Percentiles rank a stretch among this genome's conserved stretches.
Evolutionary conservation across 495 filamentous ascomycete species (phyloP).

Genomic region (Penicillium lagena): DNA sequence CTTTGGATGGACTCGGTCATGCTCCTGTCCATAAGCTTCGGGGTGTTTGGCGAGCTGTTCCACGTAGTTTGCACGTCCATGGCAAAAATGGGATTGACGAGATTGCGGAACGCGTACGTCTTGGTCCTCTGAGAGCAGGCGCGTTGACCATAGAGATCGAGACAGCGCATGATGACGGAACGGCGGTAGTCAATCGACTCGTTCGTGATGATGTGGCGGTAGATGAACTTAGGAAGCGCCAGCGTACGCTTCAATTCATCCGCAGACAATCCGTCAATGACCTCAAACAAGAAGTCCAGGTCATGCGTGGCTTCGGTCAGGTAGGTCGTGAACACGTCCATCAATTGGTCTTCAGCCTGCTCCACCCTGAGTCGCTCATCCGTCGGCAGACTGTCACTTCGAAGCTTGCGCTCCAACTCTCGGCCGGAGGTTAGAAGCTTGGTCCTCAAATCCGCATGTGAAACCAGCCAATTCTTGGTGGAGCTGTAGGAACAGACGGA

Average conservation of each 20-base stretch:
- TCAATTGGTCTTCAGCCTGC: constrained; percentile 82
- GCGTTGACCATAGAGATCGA: constrained; percentile 79
- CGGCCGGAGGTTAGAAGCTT: constrained; percentile 64
- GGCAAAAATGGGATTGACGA: constrained; percentile 94
- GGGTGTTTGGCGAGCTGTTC: constrained; percentile 49
- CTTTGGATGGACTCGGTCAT: constrained; percentile 88
- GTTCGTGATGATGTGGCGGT: constrained; percentile 72
- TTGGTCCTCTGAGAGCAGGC: constrained; percentile 79
- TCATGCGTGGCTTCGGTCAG: constrained; percentile 69
- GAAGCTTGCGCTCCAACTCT: constrained; percentile 65
- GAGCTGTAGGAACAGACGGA: constrained; percentile 52
- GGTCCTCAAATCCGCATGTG: constrained; percentile 64
- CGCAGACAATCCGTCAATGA: constrained; percentile 77
- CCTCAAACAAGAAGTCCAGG: constrained; percentile 78
- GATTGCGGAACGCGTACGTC: constrained; percentile 82
- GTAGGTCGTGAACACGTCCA: constrained; percentile 77
- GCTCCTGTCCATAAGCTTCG: constrained; percentile 76
- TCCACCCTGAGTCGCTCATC: constrained; percentile 77
- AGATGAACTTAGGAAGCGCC: constrained; percentile 74
- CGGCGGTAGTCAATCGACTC: constrained; percentile 87
- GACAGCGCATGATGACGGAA: constrained; percentile 72
- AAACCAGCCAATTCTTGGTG: constrained; percentile 67
- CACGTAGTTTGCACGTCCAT: constrained; percentile 79
- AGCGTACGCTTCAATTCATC: constrained; percentile 76
- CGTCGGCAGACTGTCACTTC: constrained; percentile 59